Conservation (phyloP, 2,329 filamentous ascomycete species). For the Monosporascus sp. region DNA sequence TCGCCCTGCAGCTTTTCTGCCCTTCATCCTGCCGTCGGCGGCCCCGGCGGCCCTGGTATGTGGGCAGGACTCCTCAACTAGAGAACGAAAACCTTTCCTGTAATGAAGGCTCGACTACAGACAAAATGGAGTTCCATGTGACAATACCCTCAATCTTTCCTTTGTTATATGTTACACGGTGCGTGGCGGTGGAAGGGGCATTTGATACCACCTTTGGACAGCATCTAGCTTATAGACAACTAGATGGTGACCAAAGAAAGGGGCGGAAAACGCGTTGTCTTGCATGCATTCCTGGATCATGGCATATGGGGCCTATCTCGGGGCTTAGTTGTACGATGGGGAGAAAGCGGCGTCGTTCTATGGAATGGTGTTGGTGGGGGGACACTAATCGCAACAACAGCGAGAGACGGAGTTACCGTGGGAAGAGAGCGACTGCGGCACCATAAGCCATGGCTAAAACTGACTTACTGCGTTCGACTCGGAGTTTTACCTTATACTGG, state of each 20-base stretch:
- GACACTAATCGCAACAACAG: background rate
- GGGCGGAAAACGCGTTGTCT: constrained; percentile 35
- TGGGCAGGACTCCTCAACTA: constrained; percentile 61
- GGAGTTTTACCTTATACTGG: background rate
- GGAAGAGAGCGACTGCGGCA: background rate
- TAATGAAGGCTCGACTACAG: constrained; percentile 9
- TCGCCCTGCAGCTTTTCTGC: constrained; percentile 38
- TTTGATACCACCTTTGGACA: constrained; percentile 27
- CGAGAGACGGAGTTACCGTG: background rate
- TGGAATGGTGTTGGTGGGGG: constrained; percentile 22
- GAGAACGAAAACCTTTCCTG: constrained; percentile 14
- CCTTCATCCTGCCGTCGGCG: constrained; percentile 45
- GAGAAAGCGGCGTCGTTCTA: constrained; percentile 10
- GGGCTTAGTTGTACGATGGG: constrained; percentile 28
- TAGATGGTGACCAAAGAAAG: constrained; percentile 27
- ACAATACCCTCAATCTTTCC: constrained; percentile 21
- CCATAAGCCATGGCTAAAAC: background rate
- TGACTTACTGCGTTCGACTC: background rate
- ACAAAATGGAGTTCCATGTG: constrained; percentile 20
- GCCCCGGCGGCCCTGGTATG: constrained; percentile 55
- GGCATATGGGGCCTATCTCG: constrained; percentile 25
- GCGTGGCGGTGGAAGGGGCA: constrained; percentile 16
- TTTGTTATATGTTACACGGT: constrained; percentile 25
- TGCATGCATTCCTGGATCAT: constrained; percentile 33
- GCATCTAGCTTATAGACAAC: constrained; percentile 29